phyloP scores from a whole-genome alignment of 2,329 filamentous ascomycete genomes.

The Xenosphaeropsis pyriputrescens region DNA sequence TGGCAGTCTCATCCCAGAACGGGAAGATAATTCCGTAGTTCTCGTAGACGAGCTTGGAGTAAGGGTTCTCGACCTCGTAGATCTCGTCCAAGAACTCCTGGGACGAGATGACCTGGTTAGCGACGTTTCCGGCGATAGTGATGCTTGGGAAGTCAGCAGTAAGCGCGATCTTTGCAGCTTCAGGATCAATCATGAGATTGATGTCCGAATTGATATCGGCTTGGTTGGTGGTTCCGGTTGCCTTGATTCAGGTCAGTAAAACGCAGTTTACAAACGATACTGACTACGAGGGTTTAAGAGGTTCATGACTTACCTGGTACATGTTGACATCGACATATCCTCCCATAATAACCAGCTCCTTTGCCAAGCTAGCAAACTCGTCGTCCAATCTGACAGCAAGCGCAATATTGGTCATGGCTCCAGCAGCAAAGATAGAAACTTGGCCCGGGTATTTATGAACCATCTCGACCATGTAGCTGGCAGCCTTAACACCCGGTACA shows the following conservation, averaged over 20 bases:
- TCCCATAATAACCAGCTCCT: constrained; percentile 33
- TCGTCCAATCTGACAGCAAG: constrained; percentile 29
- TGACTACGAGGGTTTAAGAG: too few relatives aligned
- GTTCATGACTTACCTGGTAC: constrained; percentile 9
- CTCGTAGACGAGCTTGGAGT: constrained; percentile 19
- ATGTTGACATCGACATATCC: constrained; percentile 30
- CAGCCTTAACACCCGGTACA: constrained; percentile 22
- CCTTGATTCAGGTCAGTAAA: too few relatives aligned
- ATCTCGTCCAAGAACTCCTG: constrained; percentile 24
- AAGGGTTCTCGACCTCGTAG: constrained; percentile 20
- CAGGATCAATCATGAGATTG: constrained; percentile 35
- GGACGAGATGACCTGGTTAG: constrained; percentile 28
- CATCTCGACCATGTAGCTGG: constrained; percentile 29
- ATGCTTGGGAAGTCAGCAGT: constrained; percentile 30
- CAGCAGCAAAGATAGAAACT: constrained; percentile 30
- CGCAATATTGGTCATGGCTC: constrained; percentile 32
- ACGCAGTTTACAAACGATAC: too few relatives aligned
- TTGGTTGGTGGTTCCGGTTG: constrained; percentile 9
- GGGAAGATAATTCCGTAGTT: constrained; percentile 24
- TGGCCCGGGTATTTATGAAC: constrained; percentile 33
- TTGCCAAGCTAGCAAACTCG: constrained; percentile 27
- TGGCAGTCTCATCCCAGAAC: constrained; percentile 30
- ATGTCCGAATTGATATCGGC: constrained; percentile 21
- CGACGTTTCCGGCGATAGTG: constrained; percentile 27
- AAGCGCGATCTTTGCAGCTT: constrained; percentile 31